phyloP scores from a whole-genome alignment of 441 rosid genomes.

The Hura crepitans region DNA sequence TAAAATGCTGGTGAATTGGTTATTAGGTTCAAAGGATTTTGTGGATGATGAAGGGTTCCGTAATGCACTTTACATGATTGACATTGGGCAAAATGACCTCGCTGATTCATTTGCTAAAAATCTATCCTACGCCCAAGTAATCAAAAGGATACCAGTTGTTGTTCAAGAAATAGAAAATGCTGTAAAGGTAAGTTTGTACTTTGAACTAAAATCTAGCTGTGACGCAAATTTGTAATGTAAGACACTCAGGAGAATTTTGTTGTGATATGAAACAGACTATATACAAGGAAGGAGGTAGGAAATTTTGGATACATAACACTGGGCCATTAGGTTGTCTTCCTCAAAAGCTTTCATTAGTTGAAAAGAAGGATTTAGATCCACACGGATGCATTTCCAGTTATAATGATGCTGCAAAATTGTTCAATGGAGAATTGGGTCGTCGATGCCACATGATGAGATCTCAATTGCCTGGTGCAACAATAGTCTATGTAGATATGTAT shows the following conservation, averaged over 20 bases:
- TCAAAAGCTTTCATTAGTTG: conserved; percentile 56
- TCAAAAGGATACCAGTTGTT: conserved; percentile 42
- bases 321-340: conserved; percentile 87
- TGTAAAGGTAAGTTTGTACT: conserved; percentile 22
- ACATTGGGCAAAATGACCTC: conserved; percentile 77
- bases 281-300: conserved; percentile 62
- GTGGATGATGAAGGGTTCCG: conserved; percentile 47
- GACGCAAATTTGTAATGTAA: too few species aligned
- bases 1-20: neutral
- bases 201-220: too few species aligned
- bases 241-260: neutral
- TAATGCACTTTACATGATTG: conserved; percentile 73
- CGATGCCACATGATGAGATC: conserved; percentile 45
- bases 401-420: conserved; percentile 56
- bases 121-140: conserved; percentile 40
- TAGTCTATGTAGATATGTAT: conserved; percentile 68
- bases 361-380: conserved; percentile 41
- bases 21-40: conserved; percentile 32
- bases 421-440: conserved; percentile 48
- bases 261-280: conserved; percentile 32
- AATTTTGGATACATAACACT: conserved; percentile 83
- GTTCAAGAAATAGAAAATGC: conserved; percentile 28
- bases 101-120: conserved; percentile 61
- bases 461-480: conserved; percentile 42
- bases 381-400: conserved; percentile 55